Evolutionary conservation across 306 rosid species (phyloP).

Genomic region (Rosa persica): DNA sequence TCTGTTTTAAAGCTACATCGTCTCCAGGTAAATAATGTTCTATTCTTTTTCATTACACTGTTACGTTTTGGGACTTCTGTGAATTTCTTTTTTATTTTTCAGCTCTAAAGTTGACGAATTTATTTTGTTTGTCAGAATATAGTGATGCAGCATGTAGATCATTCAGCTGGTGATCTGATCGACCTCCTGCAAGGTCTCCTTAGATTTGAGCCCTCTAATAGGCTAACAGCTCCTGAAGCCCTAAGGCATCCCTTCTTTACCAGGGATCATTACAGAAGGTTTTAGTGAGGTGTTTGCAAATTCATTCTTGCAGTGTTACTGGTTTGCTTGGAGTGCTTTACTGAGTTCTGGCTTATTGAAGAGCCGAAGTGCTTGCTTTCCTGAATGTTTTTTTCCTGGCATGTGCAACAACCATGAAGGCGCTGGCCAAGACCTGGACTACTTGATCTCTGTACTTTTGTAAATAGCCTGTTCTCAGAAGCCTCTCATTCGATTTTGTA

Average conservation of each 20-base stretch:
- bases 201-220: slow-evolving; percentile 61
- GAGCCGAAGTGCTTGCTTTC: background rate
- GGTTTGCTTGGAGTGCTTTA: slow-evolving; percentile 3
- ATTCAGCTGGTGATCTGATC: slow-evolving; percentile 84
- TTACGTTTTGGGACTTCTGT: background rate
- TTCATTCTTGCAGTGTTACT: background rate
- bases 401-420: slow-evolving; percentile 6
- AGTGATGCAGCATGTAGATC: slow-evolving; percentile 83
- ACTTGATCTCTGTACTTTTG: slow-evolving; percentile 10
- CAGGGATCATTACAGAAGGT: slow-evolving; percentile 58
- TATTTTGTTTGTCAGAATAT: slow-evolving; percentile 53
- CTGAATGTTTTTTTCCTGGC: slow-evolving; percentile 11
- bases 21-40: slow-evolving; percentile 52
- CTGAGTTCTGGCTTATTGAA: background rate
- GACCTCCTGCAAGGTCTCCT: slow-evolving; percentile 82
- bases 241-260: slow-evolving; percentile 68
- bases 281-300: slow-evolving; percentile 15
- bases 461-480: slow-evolving; percentile 17
- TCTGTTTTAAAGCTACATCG: slow-evolving; percentile 70
- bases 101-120: background rate
- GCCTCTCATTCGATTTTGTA: slow-evolving; percentile 21
- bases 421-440: slow-evolving; percentile 17
- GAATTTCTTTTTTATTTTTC: background rate
- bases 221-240: slow-evolving; percentile 68
- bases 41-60: background rate